Evolutionary conservation across 2,329 filamentous ascomycete species (phyloP).

Genomic region (Epicoccum sorghinum): DNA sequence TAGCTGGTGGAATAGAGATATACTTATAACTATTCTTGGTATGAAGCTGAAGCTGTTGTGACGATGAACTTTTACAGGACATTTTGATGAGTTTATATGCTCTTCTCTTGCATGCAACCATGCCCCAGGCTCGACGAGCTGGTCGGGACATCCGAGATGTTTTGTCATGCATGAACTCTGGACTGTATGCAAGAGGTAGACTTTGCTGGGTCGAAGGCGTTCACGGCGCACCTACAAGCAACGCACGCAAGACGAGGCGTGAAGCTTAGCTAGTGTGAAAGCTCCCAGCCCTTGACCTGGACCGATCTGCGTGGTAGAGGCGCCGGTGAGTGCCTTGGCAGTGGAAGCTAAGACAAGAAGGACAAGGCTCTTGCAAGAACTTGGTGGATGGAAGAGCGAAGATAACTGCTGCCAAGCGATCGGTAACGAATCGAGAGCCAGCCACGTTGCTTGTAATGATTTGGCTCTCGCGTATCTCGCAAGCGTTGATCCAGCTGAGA

Average conservation of each 20-base stretch:
- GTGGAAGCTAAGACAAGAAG: background rate
- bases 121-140: background rate
- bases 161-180: background rate
- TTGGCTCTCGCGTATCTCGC: background rate
- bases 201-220: background rate
- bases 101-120: background rate
- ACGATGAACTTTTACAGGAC: background rate
- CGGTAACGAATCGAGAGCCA: background rate
- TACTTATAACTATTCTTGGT: background rate
- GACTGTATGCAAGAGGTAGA: background rate
- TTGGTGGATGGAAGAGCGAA: background rate
- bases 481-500: background rate
- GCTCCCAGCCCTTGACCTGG: background rate
- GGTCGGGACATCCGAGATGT: background rate
- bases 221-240: conserved; percentile 4
- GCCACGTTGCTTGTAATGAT: background rate
- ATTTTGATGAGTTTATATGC: background rate
- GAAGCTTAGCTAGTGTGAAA: conserved; percentile 3
- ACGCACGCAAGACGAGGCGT: background rate
- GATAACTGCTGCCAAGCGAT: background rate
- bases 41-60: background rate
- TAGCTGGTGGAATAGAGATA: background rate
- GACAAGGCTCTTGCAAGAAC: background rate
- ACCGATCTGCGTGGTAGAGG: background rate
- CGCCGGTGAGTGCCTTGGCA: background rate